A percentile compares a stretch with the other conserved stretches of the same genome.
phyloP scores from a whole-genome alignment of 2,329 filamentous ascomycete species.

The Ophiobolus disseminans region DNA sequence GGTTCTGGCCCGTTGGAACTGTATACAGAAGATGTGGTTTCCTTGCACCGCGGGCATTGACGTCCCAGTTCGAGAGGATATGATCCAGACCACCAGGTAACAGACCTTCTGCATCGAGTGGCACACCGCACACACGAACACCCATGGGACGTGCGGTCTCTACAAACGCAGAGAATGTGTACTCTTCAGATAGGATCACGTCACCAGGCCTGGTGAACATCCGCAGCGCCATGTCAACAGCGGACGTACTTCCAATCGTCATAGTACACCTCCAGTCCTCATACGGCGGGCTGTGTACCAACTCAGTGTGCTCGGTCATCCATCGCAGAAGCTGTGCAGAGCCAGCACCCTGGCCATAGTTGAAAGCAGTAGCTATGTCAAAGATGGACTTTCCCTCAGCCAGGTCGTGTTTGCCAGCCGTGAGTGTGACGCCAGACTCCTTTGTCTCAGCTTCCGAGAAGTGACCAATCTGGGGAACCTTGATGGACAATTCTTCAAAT shows the following conservation, averaged over 20 bases:
- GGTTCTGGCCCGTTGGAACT: slow-evolving; percentile 85
- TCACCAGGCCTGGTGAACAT: slow-evolving; percentile 82
- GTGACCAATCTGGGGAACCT: slow-evolving; percentile 71
- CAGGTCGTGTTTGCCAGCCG: slow-evolving; percentile 84
- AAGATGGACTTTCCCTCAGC: slow-evolving; percentile 66
- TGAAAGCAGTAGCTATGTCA: slow-evolving; percentile 88
- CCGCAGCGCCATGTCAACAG: slow-evolving; percentile 81
- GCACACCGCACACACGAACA: slow-evolving; percentile 65
- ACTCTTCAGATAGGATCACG: slow-evolving; percentile 84
- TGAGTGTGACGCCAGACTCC: slow-evolving; percentile 66
- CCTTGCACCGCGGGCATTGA: slow-evolving; percentile 57
- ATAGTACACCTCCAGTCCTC: slow-evolving; percentile 87
- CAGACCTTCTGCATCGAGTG: slow-evolving; percentile 72
- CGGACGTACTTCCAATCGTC: slow-evolving; percentile 84
- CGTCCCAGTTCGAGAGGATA: slow-evolving; percentile 71
- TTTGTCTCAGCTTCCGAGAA: slow-evolving; percentile 74
- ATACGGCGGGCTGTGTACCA: slow-evolving; percentile 86
- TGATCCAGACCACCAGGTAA: slow-evolving; percentile 67
- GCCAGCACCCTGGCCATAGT: slow-evolving; percentile 89
- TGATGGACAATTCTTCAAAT: slow-evolving; percentile 78
- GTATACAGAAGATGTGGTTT: slow-evolving; percentile 75
- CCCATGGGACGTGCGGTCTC: slow-evolving; percentile 71
- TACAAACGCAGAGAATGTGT: slow-evolving; percentile 82
- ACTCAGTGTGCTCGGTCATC: slow-evolving; percentile 93
- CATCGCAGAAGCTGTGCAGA: slow-evolving; percentile 87